Percentiles rank a stretch among this genome's conserved stretches.
These are phyloP conservation scores for Pulveroboletus sp. DNA, from an alignment of 768 basidiomycete genomes.

Conservation along the genomic window DNA sequence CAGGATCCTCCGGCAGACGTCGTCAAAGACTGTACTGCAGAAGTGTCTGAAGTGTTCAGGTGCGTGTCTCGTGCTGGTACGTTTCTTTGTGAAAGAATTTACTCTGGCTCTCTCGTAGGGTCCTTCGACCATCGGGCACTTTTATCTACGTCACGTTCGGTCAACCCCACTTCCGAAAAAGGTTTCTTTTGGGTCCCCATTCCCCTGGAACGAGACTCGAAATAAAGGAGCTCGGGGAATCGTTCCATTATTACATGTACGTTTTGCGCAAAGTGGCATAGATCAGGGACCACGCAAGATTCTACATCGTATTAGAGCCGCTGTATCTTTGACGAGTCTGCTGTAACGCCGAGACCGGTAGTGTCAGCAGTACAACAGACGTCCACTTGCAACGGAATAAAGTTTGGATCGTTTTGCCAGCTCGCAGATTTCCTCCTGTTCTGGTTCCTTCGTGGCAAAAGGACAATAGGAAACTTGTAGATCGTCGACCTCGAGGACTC, in stretches of 20 bases:
- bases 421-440: too few relatives aligned
- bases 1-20: constrained; percentile 75
- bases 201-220: constrained; percentile 56
- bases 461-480: too few relatives aligned
- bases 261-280: constrained; percentile 43
- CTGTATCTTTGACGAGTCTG: too few relatives aligned
- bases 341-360: too few relatives aligned
- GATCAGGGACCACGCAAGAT: too few relatives aligned
- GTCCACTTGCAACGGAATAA: too few relatives aligned
- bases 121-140: constrained; percentile 54
- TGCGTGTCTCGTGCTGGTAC: constrained; percentile 16
- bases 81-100: not conserved
- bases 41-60: constrained; percentile 76
- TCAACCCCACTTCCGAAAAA: constrained; percentile 81
- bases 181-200: constrained; percentile 47
- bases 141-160: constrained; percentile 86
- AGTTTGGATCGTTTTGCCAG: too few relatives aligned
- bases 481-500: too few relatives aligned
- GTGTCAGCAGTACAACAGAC: too few relatives aligned
- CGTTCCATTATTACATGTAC: constrained; percentile 83
- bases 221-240: constrained; percentile 68
- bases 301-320: too few relatives aligned
- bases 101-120: constrained; percentile 35
- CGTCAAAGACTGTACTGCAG: constrained; percentile 65
- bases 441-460: too few relatives aligned